Conservation (phyloP, 768 basidiomycete species). For the Auricularia auricula-judae region DNA sequence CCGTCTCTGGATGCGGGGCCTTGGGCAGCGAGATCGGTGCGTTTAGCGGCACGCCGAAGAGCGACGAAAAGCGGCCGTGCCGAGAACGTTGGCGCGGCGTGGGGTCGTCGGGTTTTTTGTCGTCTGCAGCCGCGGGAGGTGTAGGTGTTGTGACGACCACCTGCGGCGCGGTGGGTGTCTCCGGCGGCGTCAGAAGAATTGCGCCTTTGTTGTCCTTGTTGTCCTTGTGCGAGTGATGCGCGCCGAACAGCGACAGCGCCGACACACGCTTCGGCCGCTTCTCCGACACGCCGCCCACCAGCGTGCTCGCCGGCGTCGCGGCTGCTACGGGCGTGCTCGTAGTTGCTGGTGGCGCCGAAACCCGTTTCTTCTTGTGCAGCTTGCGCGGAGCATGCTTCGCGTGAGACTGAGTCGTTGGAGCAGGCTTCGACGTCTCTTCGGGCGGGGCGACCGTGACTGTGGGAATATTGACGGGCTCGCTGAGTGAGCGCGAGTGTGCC, state of each 20-base stretch:
- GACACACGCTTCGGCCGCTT: neutral
- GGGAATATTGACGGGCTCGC: neutral
- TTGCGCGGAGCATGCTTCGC: neutral
- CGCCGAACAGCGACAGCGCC: neutral
- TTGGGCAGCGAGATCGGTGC: neutral
- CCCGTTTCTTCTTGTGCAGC: constrained; percentile 1
- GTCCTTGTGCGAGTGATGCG: neutral
- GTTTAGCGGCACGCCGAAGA: neutral
- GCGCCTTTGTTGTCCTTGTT: neutral
- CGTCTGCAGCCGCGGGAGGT: neutral
- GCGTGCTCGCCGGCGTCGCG: neutral
- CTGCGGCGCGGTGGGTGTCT: neutral
- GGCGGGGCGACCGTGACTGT: neutral
- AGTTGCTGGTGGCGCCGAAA: neutral
- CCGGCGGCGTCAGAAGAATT: neutral
- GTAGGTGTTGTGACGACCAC: neutral
- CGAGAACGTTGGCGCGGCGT: neutral
- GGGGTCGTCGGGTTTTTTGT: neutral
- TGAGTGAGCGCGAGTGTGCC: neutral
- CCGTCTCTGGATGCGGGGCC: neutral
- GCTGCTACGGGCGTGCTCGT: neutral
- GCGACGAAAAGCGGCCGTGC: neutral
- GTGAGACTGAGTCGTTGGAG: neutral
- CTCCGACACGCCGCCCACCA: neutral
- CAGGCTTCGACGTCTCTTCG: neutral